A percentile compares a stretch with the other conserved stretches of the same genome.
phyloP scores from a whole-genome alignment of 2,329 filamentous ascomycete species.

The Aspergillus luchuensis region DNA sequence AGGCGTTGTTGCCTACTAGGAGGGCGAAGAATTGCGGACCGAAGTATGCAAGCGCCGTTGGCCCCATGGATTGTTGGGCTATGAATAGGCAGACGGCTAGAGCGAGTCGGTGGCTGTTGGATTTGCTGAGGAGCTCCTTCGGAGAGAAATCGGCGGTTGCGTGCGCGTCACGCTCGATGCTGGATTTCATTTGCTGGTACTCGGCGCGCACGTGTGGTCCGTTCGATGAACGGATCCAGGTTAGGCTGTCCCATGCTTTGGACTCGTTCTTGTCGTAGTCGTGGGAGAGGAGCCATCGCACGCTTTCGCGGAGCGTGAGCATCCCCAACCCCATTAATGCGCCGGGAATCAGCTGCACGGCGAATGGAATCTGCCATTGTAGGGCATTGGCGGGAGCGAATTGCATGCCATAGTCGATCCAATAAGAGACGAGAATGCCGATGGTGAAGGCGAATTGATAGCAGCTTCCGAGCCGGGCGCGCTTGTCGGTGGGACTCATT shows the following conservation, averaged over 20 bases:
- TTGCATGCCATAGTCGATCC: conserved; percentile 53
- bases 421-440: conserved; percentile 56
- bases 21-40: conserved; percentile 58
- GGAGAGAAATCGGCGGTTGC: conserved; percentile 49
- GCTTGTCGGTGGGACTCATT: conserved; percentile 50
- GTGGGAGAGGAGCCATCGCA: conserved; percentile 54
- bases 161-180: conserved; percentile 49
- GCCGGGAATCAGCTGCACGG: conserved; percentile 53
- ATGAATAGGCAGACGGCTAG: conserved; percentile 53
- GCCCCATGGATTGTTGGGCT: conserved; percentile 57
- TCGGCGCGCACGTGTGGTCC: conserved; percentile 43
- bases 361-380: conserved; percentile 61
- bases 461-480: conserved; percentile 53
- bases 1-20: conserved; percentile 49
- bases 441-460: conserved; percentile 56
- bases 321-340: conserved; percentile 52
- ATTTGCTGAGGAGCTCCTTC: conserved; percentile 49
- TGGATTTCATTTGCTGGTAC: conserved; percentile 54
- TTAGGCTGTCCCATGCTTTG: conserved; percentile 52
- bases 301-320: conserved; percentile 53
- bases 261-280: conserved; percentile 38
- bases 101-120: conserved; percentile 49
- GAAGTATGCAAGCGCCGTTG: conserved; percentile 58
- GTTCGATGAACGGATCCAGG: conserved; percentile 54
- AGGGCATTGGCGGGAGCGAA: conserved; percentile 30